Conservation (phyloP, 2,329 filamentous ascomycete genomes). For the Mollisia scopiformis region DNA sequence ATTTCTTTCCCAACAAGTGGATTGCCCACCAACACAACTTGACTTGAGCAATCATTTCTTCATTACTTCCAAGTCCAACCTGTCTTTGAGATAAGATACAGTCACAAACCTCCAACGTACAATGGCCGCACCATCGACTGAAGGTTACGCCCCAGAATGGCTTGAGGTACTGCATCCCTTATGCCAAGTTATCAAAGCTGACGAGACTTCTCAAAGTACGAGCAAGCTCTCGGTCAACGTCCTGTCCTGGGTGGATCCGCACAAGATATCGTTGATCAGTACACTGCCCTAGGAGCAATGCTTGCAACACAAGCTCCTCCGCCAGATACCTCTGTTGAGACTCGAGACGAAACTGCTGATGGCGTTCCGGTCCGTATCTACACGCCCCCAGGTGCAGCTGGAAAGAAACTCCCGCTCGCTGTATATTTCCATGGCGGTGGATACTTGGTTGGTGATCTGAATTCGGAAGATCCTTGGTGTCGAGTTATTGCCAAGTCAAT, state of each 20-base stretch:
- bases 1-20: too few species aligned
- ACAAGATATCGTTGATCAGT: slow-evolving; percentile 24
- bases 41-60: too few species aligned
- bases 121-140: slow-evolving; percentile 16
- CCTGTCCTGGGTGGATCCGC: slow-evolving; percentile 19
- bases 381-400: slow-evolving; percentile 17
- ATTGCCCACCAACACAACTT: too few species aligned
- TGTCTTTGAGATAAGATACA: not conserved
- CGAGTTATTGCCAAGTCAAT: slow-evolving; percentile 34
- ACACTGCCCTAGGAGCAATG: slow-evolving; percentile 8
- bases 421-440: slow-evolving; percentile 42
- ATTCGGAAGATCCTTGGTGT: slow-evolving; percentile 41
- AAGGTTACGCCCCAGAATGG: slow-evolving; percentile 27
- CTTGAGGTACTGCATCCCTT: slow-evolving; percentile 23
- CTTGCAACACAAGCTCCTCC: slow-evolving; percentile 21
- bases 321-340: slow-evolving; percentile 20
- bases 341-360: slow-evolving; percentile 19
- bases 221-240: slow-evolving; percentile 24
- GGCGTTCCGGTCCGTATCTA: slow-evolving; percentile 31
- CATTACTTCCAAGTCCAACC: not conserved
- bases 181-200: not conserved
- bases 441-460: slow-evolving; percentile 38
- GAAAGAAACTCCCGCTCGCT: slow-evolving; percentile 35
- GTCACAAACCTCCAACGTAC: not conserved
- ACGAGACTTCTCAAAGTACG: slow-evolving; percentile 18